A percentile compares a stretch with the other conserved stretches of the same genome.
Evolutionary conservation across 2,329 filamentous ascomycete species (phyloP).

Genomic region (Ceratocystis variospora): DNA sequence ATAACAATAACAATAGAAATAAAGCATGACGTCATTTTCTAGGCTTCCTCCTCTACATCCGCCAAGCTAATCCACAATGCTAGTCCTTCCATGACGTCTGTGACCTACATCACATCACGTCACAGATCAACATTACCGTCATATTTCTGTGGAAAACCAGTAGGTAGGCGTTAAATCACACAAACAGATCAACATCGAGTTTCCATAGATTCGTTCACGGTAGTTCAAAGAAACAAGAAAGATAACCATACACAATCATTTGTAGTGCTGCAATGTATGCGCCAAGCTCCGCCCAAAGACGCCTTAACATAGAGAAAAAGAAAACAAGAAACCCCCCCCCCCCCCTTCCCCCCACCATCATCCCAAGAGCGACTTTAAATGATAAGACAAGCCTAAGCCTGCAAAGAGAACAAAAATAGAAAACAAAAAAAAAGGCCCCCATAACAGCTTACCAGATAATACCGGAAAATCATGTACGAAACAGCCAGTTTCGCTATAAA

Average conservation of each 20-base stretch:
- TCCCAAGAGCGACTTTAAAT: neutral
- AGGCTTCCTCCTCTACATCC: too few relatives aligned
- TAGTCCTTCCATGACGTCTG: neutral
- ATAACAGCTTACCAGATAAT: neutral
- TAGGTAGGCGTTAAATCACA: too few relatives aligned
- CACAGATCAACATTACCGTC: too few relatives aligned
- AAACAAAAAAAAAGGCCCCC: neutral
- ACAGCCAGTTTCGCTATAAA: neutral
- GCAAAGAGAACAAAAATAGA: neutral
- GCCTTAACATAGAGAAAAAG: neutral
- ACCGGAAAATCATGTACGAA: neutral
- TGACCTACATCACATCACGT: too few relatives aligned
- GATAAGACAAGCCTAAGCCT: neutral
- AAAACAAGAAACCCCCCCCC: too few relatives aligned
- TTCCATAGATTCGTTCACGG: neutral
- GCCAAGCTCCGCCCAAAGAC: neutral
- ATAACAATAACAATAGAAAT: too few relatives aligned
- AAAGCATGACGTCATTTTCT: too few relatives aligned
- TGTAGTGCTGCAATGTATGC: neutral
- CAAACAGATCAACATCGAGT: too few relatives aligned
- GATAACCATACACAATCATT: neutral
- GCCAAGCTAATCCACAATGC: neutral
- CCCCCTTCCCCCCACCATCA: too few relatives aligned
- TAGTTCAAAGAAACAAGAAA: neutral
- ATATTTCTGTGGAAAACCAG: too few relatives aligned